Evolutionary conservation across 1,139 yeast species (phyloP), one percentile per base, ranked within the genome.

Genomic region (Scheffersomyces parashehatae): DNA sequence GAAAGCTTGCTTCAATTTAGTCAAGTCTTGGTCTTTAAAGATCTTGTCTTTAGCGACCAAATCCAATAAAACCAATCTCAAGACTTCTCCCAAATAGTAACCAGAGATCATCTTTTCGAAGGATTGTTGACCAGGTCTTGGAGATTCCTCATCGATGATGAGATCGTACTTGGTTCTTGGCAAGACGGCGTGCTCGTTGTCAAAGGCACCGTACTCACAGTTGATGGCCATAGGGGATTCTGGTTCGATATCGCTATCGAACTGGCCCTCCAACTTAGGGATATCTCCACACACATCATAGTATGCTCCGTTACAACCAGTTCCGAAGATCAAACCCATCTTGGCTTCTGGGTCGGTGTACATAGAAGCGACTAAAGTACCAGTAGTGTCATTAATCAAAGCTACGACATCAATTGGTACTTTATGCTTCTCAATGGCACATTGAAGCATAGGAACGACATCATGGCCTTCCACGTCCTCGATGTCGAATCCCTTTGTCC

Each of bases 21-120:
- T 52, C 51, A 83, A 66, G 64, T 86, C 85, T 70, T 89, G 91
- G 52, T 66, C 73, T 59, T 79, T 72, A 69, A 93, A 90, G 47
- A 93, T 71, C 49, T 81, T 67, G 36, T 86, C 84, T 54, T 65
- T 64, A 35, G 76, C 75, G 58, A 82, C 70, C 56, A 88, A 76
- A 54, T 91, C 98, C 35, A 90, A 61, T 58, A 93, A 75, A 45
- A 87, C 80, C 62, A 89, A 77, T 66, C 99, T 83, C 58, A 91
- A 72, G 36, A 93, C 76, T 74, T 93, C 99, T 59, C 99, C 99
- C 59, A 93, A 76, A 69, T 93, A 93, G 71, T 89, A 88, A 51
- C 99, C 99, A 36, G 97, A 88, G 58, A 91, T 89, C 97, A 93
- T 90, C 75, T 93, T 93, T 74, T 93, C 99, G 65, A 89, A 93